Conservation (phyloP, 768 basidiomycete species). For the Boletus rubroflammeus region DNA sequence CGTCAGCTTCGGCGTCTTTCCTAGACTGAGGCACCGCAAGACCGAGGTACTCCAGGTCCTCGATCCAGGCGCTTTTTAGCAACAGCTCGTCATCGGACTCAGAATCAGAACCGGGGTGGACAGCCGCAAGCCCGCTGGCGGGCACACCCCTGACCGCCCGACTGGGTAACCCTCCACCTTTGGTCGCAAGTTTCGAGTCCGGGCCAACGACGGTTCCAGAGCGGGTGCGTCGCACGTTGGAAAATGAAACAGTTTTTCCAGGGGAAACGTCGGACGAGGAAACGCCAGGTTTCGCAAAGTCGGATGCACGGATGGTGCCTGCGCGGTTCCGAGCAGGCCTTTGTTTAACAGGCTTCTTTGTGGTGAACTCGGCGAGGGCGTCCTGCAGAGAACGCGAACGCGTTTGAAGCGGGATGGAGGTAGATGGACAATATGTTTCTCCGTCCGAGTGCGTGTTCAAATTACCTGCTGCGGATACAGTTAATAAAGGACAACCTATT, state of each 20-base stretch:
- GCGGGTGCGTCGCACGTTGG: constrained; percentile 39
- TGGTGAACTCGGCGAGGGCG: background rate
- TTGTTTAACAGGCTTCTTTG: constrained; percentile 12
- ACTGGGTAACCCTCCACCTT: background rate
- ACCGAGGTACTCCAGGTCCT: constrained; percentile 24
- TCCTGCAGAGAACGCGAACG: constrained; percentile 26
- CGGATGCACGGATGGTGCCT: constrained; percentile 51
- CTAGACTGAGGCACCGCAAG: background rate
- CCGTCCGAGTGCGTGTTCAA: constrained; percentile 8
- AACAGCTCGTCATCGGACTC: constrained; percentile 27
- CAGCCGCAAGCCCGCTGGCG: background rate
- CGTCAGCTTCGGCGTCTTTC: constrained; percentile 16
- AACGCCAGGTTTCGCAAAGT: constrained; percentile 27
- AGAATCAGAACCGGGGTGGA: constrained; percentile 5
- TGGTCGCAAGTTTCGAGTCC: constrained; percentile 21
- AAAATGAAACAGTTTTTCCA: background rate
- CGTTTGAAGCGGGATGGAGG: background rate
- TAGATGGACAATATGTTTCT: background rate
- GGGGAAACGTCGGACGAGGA: constrained; percentile 3
- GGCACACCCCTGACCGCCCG: background rate
- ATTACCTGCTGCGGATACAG: constrained; percentile 9
- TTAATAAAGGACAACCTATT: constrained; percentile 8
- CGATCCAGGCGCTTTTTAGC: constrained; percentile 17
- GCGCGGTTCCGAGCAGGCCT: constrained; percentile 37
- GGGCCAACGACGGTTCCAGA: constrained; percentile 46